Percentiles rank a stretch among this genome's conserved stretches.
phyloP scores from a whole-genome alignment of 1,284 basidiomycete genomes.

The Gomphus sp. region DNA sequence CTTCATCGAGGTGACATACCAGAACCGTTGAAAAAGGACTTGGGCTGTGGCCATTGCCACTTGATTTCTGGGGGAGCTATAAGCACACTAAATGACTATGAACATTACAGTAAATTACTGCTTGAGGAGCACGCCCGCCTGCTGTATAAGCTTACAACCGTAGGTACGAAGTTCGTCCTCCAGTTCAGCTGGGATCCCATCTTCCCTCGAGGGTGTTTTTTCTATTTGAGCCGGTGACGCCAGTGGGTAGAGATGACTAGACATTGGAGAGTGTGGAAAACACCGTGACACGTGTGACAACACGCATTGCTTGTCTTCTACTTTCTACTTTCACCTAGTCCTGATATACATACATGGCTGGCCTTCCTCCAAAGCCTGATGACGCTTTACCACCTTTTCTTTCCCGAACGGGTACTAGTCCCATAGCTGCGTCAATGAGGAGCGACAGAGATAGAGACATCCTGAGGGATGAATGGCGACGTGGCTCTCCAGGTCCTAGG shows the following conservation, averaged over 20 bases:
- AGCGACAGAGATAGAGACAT: not conserved
- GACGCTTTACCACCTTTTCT: not conserved
- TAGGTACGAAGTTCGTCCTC: slow-evolving; percentile 84
- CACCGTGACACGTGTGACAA: slow-evolving; percentile 3
- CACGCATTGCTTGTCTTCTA: not conserved
- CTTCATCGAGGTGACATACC: slow-evolving; percentile 90
- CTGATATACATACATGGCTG: slow-evolving; percentile 4
- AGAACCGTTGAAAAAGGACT: slow-evolving; percentile 94
- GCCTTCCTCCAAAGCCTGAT: slow-evolving; percentile 9
- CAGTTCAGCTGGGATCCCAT: slow-evolving; percentile 72
- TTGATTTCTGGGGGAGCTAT: slow-evolving; percentile 63
- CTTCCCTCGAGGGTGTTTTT: slow-evolving; percentile 69
- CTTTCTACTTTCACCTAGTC: not conserved
- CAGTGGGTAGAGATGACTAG: slow-evolving; percentile 69
- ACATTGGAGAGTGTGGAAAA: slow-evolving; percentile 24
- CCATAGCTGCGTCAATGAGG: slow-evolving; percentile 9
- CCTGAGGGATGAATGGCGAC: slow-evolving; percentile 7
- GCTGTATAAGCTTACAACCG: slow-evolving; percentile 89
- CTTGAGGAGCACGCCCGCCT: slow-evolving; percentile 84
- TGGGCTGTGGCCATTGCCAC: slow-evolving; percentile 95
- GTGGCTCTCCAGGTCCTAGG: slow-evolving; percentile 5
- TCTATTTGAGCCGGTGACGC: slow-evolving; percentile 75
- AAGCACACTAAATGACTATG: not conserved
- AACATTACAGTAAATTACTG: slow-evolving; percentile 45
- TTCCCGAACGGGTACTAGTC: slow-evolving; percentile 4